phyloP scores from a whole-genome alignment of 108 stramenopile genomes.

The Cyclotella choctawhatcheeana region DNA sequence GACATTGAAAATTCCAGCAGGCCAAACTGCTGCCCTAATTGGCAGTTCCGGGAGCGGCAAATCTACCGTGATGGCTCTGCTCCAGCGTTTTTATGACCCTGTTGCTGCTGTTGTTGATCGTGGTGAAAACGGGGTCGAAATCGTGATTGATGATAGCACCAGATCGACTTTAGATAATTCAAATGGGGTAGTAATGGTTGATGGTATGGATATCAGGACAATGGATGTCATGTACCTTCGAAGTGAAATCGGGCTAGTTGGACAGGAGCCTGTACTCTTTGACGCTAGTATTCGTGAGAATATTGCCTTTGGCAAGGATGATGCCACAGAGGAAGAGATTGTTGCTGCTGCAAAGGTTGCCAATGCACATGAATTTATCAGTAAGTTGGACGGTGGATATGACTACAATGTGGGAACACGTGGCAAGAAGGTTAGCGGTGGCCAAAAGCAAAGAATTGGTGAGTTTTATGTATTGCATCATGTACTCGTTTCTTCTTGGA shows the following conservation, averaged over 20 bases:
- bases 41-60: constrained; percentile 79
- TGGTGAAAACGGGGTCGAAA: constrained; percentile 22
- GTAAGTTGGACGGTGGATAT: constrained; percentile 55
- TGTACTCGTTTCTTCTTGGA: too few relatives aligned
- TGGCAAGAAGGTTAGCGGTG: constrained; percentile 66
- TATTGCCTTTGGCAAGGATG: constrained; percentile 58
- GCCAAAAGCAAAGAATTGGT: constrained; percentile 85
- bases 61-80: constrained; percentile 63
- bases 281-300: constrained; percentile 68
- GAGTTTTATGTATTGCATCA: too few relatives aligned
- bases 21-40: constrained; percentile 65
- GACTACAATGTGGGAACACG: constrained; percentile 60
- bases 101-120: constrained; percentile 29
- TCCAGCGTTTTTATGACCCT: constrained; percentile 82
- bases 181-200: constrained; percentile 28
- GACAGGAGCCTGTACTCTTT: constrained; percentile 81
- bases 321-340: constrained; percentile 46
- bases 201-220: constrained; percentile 18
- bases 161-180: constrained; percentile 18
- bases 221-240: constrained; percentile 10
- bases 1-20: constrained; percentile 57
- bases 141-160: constrained; percentile 53
- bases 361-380: constrained; percentile 74
- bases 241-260: constrained; percentile 10
- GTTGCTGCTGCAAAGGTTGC: constrained; percentile 50